Evolutionary conservation across 306 rosid species (phyloP), one percentile per base, ranked within the genome.

Genomic region (Betula pendula): DNA sequence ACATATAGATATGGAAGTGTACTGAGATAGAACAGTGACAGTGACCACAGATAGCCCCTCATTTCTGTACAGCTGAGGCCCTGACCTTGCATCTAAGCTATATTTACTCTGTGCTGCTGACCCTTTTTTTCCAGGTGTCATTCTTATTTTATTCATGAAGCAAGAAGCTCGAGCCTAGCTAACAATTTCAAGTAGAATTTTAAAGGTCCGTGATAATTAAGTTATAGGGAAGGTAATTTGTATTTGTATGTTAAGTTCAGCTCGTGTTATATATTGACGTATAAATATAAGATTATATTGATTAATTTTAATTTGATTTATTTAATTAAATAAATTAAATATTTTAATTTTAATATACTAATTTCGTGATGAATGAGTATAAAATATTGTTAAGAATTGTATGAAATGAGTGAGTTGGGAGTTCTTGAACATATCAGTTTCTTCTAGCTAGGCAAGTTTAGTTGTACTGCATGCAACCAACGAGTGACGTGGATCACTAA

Each of bases 1-100:
- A 45, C 42, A 38, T 10, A 10, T 40, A 40, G 59, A 51, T 53
- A 49, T 71, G 43, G 48, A 11, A 68, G n/a, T 52, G 74, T 10
- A 55, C 38, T 25, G 69, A 43, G 69, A n/a, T n/a, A n/a, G n/a
- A 43, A 6, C 19, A 53, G 55, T 43, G 81, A 77, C 70, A 55
- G 49, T 69, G 81, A 69, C 80, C 35, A 20, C 48, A 68, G 75
- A 69, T 69, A 27, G 65, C 47, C 75, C 58, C 67, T 40, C 48
- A 19, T 43, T 65, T 62, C 58, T 13, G 4, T 33, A 20, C 19
- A 20, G 17, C 40, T 27, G 15, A 65, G 6, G 14, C 24, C 35
- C 70, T 65, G 70, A 35, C 45, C 0, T 15, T 13, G 15, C 27
- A 8, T 40, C 48, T 65, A 31, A 31, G 69, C 16, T 19, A 35